phyloP scores from a whole-genome alignment of 768 basidiomycete species.

The Terana coerulea region DNA sequence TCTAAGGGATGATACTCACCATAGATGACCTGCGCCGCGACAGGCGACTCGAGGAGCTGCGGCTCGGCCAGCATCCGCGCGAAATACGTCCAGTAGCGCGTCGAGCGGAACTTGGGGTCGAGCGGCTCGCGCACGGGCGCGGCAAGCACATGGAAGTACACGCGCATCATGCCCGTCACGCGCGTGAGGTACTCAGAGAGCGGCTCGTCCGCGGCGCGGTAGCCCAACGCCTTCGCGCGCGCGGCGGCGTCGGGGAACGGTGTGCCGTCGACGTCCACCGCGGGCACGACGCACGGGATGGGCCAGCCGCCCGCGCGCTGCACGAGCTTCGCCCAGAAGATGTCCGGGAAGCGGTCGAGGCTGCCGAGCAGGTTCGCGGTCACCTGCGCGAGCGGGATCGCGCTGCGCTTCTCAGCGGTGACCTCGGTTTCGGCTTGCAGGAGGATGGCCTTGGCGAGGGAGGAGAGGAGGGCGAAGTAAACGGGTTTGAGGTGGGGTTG shows the following conservation, averaged over 20 bases:
- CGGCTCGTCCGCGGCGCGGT: constrained; percentile 50
- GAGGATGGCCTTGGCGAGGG: constrained; percentile 85
- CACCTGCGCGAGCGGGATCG: constrained; percentile 77
- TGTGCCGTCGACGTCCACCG: constrained; percentile 44
- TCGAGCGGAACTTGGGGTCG: constrained; percentile 52
- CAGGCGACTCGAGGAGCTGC: constrained; percentile 48
- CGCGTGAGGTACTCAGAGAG: constrained; percentile 60
- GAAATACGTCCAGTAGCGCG: constrained; percentile 72
- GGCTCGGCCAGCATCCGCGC: constrained; percentile 54
- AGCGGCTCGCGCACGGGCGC: constrained; percentile 38
- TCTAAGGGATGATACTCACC: constrained; percentile 38
- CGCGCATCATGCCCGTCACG: constrained; percentile 75
- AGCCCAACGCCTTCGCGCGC: constrained; percentile 53
- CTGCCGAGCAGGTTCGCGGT: constrained; percentile 61
- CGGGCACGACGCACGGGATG: constrained; percentile 60
- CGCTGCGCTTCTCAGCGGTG: constrained; percentile 81
- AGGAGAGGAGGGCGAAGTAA: constrained; percentile 77
- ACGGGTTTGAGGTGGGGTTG: constrained; percentile 33
- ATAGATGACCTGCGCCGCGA: constrained; percentile 66
- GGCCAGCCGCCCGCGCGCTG: constrained; percentile 90
- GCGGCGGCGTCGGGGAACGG: constrained; percentile 39
- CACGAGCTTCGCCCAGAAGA: constrained; percentile 82
- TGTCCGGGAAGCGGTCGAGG: constrained; percentile 55
- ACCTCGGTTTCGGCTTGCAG: constrained; percentile 94
- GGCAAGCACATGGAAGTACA: constrained; percentile 74